phyloP scores from a whole-genome alignment of 257 asterid species.

The Plantago ovata region DNA sequence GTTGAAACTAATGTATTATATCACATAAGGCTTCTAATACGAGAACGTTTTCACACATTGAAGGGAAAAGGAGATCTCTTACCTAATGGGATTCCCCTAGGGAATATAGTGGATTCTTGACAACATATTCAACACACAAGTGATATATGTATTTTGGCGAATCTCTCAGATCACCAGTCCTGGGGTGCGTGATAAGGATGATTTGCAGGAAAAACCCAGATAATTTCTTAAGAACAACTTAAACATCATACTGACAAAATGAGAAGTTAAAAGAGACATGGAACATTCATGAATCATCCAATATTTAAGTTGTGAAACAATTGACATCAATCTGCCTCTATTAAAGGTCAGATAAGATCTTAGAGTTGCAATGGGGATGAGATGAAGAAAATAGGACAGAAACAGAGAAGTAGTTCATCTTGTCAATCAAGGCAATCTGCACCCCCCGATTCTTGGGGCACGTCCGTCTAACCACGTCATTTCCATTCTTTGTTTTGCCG shows the following conservation, averaged over 20 bases:
- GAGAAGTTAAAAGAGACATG: conserved; percentile 8
- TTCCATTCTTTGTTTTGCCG: background rate
- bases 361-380: too few relatives aligned
- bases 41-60: background rate
- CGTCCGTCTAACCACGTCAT: too few relatives aligned
- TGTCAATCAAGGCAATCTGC: too few relatives aligned
- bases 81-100: conserved; percentile 78
- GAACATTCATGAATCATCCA: background rate
- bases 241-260: background rate
- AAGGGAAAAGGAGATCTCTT: conserved; percentile 23
- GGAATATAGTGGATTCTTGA: conserved; percentile 83
- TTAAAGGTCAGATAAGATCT: too few relatives aligned
- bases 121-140: conserved; percentile 89
- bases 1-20: too few relatives aligned
- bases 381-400: too few relatives aligned
- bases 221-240: background rate
- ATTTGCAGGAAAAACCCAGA: conserved; percentile 61
- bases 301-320: conserved; percentile 3
- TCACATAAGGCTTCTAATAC: too few relatives aligned
- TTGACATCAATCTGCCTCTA: background rate
- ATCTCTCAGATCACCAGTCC: conserved; percentile 87
- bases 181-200: conserved; percentile 87
- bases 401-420: too few relatives aligned
- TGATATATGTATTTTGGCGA: conserved; percentile 83
- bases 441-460: too few relatives aligned